Evolutionary conservation across 495 filamentous ascomycete genomes (phyloP).

Genomic region (Hypoxylon cercidicola): DNA sequence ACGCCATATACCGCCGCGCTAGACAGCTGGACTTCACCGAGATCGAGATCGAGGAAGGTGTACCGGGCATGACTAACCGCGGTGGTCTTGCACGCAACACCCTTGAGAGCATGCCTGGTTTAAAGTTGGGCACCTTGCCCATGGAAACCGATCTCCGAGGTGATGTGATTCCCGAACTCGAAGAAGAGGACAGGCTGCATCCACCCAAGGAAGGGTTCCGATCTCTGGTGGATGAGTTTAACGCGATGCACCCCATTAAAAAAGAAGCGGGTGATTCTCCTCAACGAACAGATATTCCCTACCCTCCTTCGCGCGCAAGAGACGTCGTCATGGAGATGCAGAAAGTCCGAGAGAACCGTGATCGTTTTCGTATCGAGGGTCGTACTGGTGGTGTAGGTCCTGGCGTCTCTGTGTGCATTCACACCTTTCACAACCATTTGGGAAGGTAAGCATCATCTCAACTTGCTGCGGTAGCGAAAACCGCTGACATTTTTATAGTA

Average conservation of each 20-base stretch:
- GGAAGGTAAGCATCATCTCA: constrained; percentile 71
- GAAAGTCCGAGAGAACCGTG: constrained; percentile 92
- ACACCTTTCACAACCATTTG: constrained; percentile 95
- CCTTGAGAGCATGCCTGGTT: constrained; percentile 62
- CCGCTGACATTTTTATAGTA: constrained; percentile 60
- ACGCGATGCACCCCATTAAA: constrained; percentile 81
- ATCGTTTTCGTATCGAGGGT: constrained; percentile 84
- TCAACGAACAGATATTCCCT: constrained; percentile 77
- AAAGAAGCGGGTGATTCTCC: constrained; percentile 88
- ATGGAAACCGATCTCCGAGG: constrained; percentile 80
- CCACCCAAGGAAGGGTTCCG: constrained; percentile 72
- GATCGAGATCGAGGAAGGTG: constrained; percentile 88
- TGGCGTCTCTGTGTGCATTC: constrained; percentile 89
- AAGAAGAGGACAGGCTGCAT: constrained; percentile 77
- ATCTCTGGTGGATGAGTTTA: constrained; percentile 79
- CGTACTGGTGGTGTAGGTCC: constrained; percentile 82
- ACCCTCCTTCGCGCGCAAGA: constrained; percentile 83
- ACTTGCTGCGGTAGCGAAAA: constrained; percentile 6
- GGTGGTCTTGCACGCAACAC: constrained; percentile 81
- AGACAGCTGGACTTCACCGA: constrained; percentile 66
- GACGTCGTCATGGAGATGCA: constrained; percentile 95
- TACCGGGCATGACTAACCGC: constrained; percentile 77
- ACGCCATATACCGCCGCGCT: constrained; percentile 75
- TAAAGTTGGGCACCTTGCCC: constrained; percentile 81
- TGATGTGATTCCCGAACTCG: constrained; percentile 84